phyloP scores from a whole-genome alignment of 2,329 filamentous ascomycete species.

The Pyricularia pennisetigena region DNA sequence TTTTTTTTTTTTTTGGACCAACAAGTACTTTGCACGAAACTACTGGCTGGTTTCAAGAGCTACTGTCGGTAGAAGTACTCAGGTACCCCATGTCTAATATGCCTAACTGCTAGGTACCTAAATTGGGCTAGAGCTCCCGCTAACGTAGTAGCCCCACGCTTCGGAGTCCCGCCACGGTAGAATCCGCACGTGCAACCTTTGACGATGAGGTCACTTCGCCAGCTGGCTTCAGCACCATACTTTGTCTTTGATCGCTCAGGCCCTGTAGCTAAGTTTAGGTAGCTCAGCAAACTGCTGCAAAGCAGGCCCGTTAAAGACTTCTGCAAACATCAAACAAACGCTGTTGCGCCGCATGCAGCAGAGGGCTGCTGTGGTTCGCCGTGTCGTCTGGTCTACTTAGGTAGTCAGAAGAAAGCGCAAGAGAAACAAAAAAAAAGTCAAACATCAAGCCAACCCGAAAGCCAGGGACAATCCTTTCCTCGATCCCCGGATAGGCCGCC shows the following conservation, averaged over 20 bases:
- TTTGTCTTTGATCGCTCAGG: not conserved
- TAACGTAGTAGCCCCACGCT: not conserved
- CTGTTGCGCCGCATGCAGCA: not conserved
- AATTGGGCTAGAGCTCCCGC: not conserved
- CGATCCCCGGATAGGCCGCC: not conserved
- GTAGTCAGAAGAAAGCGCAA: not conserved
- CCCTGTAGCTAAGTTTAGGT: not conserved
- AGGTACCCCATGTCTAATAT: not conserved
- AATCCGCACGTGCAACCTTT: not conserved
- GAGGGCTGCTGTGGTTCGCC: not conserved
- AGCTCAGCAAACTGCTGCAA: not conserved
- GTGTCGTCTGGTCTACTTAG: not conserved
- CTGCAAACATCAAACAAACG: not conserved
- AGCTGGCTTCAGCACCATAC: not conserved
- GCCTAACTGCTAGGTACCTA: not conserved
- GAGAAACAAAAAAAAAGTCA: not conserved
- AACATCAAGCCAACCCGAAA: not conserved
- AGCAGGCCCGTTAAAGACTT: not conserved
- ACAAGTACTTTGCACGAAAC: not conserved
- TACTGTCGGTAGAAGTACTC: not conserved
- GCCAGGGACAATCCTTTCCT: not conserved
- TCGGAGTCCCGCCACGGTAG: not conserved
- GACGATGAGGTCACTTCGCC: slow-evolving; percentile 1
- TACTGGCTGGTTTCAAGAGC: too few relatives aligned
- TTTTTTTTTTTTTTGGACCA: too few relatives aligned